These are phyloP conservation scores for Stachybotrys chartarum DNA, from an alignment of 2,329 filamentous ascomycete genomes.

Conservation along the genomic window DNA sequence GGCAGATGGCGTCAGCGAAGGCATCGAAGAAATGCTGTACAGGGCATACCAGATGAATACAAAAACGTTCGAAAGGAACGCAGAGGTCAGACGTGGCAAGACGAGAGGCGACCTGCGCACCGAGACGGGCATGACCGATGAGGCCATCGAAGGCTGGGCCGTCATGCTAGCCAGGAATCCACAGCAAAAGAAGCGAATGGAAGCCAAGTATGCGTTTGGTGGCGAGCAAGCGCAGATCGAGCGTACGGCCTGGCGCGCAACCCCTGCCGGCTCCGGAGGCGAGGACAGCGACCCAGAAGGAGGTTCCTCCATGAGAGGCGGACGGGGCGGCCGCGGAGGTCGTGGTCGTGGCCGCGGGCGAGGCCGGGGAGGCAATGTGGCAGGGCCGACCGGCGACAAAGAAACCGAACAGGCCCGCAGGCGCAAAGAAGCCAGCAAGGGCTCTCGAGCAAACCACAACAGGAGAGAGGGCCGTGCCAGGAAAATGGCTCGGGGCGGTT, in stretches of 20 bases:
- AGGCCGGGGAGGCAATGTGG: conserved; percentile 51
- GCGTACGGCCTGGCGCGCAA: conserved; percentile 57
- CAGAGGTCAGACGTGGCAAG: conserved; percentile 58
- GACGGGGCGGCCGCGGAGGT: conserved; percentile 37
- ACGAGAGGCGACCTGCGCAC: conserved; percentile 58
- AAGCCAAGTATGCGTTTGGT: conserved; percentile 61
- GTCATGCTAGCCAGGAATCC: conserved; percentile 75
- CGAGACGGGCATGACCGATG: conserved; percentile 85
- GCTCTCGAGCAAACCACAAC: conserved; percentile 79
- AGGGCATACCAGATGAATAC: conserved; percentile 59
- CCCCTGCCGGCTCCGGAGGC: conserved; percentile 44
- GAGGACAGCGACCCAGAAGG: conserved; percentile 48
- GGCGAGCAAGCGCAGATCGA: conserved; percentile 60
- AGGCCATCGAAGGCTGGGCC: conserved; percentile 90
- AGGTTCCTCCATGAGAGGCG: conserved; percentile 34
- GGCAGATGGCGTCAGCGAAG: conserved; percentile 37
- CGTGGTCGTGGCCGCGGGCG: conserved; percentile 43
- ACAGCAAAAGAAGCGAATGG: conserved; percentile 59
- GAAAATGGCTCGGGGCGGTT: conserved; percentile 53
- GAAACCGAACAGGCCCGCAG: conserved; percentile 65
- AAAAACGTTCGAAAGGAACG: conserved; percentile 63
- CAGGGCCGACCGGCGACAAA: conserved; percentile 59
- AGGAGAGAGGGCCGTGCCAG: conserved; percentile 62
- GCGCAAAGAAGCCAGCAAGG: conserved; percentile 76
- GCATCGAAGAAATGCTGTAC: conserved; percentile 67